Conservation (phyloP, 1,284 basidiomycete genomes). For the Boletus mariae region DNA sequence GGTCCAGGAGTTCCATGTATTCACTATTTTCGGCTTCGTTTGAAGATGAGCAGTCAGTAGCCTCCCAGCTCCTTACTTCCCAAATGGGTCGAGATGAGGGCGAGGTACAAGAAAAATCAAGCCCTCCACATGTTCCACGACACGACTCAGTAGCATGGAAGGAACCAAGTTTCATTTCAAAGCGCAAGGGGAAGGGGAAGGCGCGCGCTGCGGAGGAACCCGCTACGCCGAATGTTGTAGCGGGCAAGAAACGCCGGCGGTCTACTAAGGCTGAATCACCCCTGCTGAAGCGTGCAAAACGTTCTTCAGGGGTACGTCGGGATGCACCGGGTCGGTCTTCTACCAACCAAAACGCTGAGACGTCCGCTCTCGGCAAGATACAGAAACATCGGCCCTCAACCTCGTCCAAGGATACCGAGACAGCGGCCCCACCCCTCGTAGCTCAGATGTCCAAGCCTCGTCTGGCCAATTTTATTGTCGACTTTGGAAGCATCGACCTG, state of each 20-base stretch:
- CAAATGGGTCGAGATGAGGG: not conserved
- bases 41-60: not conserved
- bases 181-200: conserved; percentile 22
- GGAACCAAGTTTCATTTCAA: conserved; percentile 27
- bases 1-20: conserved; percentile 19
- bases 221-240: not conserved
- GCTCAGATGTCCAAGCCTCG: conserved; percentile 12
- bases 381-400: conserved; percentile 1
- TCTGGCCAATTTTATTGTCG: conserved; percentile 19
- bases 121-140: not conserved
- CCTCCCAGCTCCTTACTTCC: not conserved
- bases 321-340: not conserved
- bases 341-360: not conserved
- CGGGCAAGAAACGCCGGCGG: conserved; percentile 15
- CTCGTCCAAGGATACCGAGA: not conserved
- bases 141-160: conserved; percentile 30
- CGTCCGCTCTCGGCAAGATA: not conserved
- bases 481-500: conserved; percentile 14
- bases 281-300: conserved; percentile 15
- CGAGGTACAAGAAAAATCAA: not conserved
- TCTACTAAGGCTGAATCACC: conserved; percentile 8
- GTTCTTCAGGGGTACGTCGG: not conserved
- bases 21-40: conserved; percentile 25
- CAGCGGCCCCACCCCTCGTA: not conserved
- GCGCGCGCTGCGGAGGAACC: conserved; percentile 2